These are phyloP conservation scores for Silene coronaria DNA, from an alignment of 179 eudicot species.

Conservation along the genomic window DNA sequence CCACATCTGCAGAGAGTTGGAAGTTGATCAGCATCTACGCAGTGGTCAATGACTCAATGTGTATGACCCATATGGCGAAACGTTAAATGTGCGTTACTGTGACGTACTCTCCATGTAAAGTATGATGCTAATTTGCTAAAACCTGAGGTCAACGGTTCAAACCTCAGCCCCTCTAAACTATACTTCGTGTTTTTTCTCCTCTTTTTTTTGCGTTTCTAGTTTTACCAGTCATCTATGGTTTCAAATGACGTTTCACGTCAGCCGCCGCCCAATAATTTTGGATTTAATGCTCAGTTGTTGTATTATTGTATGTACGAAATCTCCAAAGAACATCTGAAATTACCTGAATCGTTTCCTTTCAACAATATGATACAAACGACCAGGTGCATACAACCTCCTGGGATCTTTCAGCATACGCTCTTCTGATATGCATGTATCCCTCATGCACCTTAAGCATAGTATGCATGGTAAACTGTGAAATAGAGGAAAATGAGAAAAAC, in stretches of 20 bases:
- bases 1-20: conserved; percentile 42
- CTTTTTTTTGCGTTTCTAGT: too few relatives aligned
- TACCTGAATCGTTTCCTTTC: conserved; percentile 90
- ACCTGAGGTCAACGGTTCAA: too few relatives aligned
- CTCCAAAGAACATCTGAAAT: background rate
- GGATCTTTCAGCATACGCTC: conserved; percentile 77
- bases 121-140: background rate
- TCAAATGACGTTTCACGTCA: background rate
- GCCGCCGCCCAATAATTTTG: too few relatives aligned
- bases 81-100: background rate
- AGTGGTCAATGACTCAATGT: background rate
- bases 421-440: conserved; percentile 82
- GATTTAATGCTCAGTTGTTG: too few relatives aligned
- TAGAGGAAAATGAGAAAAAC: background rate
- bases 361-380: conserved; percentile 94
- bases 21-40: background rate
- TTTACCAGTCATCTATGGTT: background rate
- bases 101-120: background rate
- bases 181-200: too few relatives aligned
- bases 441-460: conserved; percentile 76
- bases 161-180: too few relatives aligned
- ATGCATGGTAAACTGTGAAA: conserved; percentile 83
- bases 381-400: conserved; percentile 92
- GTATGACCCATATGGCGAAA: background rate
- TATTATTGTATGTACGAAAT: background rate